Conservation (phyloP, 2,329 filamentous ascomycete genomes). For the Beauveria varroae region DNA sequence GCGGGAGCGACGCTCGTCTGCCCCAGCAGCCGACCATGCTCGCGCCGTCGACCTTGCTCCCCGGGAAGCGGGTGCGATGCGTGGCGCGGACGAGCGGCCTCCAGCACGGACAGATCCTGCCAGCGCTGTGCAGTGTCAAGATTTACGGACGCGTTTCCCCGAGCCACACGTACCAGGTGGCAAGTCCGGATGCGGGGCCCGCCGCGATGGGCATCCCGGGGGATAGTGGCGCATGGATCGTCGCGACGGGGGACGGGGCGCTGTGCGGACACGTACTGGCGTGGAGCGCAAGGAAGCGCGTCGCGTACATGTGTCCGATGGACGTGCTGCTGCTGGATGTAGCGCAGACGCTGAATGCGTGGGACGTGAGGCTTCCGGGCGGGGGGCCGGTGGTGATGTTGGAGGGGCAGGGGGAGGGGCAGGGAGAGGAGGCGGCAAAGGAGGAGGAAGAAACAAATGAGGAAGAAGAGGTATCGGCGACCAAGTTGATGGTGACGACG, state of each 20-base stretch:
- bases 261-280: constrained; percentile 88
- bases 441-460: background rate
- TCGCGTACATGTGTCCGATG: constrained; percentile 94
- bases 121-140: constrained; percentile 75
- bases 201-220: constrained; percentile 62
- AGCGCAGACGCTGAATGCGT: constrained; percentile 64
- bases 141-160: constrained; percentile 78
- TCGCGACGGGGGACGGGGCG: constrained; percentile 69
- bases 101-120: constrained; percentile 69
- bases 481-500: background rate
- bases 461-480: background rate
- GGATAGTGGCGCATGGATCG: constrained; percentile 89
- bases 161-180: constrained; percentile 60
- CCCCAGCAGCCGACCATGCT: constrained; percentile 51
- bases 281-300: constrained; percentile 70
- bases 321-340: constrained; percentile 83
- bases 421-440: background rate
- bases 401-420: constrained; percentile 14
- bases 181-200: constrained; percentile 26
- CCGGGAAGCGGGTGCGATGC: constrained; percentile 75
- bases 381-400: constrained; percentile 36
- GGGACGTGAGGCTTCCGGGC: constrained; percentile 63
- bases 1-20: constrained; percentile 11
- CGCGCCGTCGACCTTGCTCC: constrained; percentile 53
- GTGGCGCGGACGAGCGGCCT: constrained; percentile 81